Evolutionary conservation across 2,329 filamentous ascomycete genomes (phyloP).

Genomic region (Diaporthe sp.): DNA sequence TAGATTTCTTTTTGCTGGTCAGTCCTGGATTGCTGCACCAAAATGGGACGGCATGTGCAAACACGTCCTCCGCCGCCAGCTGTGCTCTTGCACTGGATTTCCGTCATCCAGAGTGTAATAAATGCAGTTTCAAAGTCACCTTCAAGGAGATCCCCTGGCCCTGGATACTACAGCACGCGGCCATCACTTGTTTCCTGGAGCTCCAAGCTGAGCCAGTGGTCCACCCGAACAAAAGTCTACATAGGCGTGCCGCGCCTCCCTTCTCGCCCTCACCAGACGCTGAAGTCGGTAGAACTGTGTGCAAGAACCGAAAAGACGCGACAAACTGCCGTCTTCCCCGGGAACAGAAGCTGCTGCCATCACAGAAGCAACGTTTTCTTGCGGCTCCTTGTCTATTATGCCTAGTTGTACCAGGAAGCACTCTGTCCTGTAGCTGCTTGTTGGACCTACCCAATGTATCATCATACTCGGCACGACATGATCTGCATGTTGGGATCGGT

Average conservation of each 20-base stretch:
- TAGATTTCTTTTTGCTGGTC: neutral
- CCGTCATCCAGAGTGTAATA: neutral
- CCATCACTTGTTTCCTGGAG: neutral
- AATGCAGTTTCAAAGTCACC: neutral
- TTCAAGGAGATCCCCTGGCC: neutral
- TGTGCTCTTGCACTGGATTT: neutral
- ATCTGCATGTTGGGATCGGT: neutral
- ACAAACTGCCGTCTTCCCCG: neutral
- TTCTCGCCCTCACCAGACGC: too few relatives aligned
- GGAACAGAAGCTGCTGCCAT: neutral
- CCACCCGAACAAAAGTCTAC: neutral
- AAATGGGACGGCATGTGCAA: neutral
- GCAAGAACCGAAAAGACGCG: neutral
- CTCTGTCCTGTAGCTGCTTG: neutral
- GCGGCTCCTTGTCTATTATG: too few relatives aligned
- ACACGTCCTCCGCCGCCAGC: neutral
- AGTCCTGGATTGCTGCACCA: neutral
- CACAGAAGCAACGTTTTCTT: neutral
- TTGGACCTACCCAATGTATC: too few relatives aligned
- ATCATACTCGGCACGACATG: neutral
- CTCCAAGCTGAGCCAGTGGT: neutral
- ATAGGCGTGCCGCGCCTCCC: neutral
- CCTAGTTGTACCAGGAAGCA: neutral
- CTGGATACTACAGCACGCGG: neutral
- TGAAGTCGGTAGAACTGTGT: neutral